Evolutionary conservation across 2,329 filamentous ascomycete species (phyloP).

Genomic region (Coniella lustricola): DNA sequence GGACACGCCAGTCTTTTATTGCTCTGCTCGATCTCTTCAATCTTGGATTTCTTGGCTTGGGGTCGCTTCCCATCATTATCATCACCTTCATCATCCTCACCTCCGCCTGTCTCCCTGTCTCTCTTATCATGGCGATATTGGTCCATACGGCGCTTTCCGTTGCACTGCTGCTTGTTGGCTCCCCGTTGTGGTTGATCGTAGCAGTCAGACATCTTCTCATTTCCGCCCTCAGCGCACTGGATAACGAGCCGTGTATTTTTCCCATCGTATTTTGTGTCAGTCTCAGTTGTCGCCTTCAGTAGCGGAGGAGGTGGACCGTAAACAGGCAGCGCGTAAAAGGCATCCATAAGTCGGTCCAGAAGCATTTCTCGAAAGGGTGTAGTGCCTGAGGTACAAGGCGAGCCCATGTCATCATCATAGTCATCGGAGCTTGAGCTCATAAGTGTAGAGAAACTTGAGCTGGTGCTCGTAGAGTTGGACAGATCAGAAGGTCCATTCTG

Average conservation of each 20-base stretch:
- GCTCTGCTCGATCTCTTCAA: not conserved
- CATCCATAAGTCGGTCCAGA: constrained; percentile 16
- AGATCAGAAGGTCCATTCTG: too few species aligned
- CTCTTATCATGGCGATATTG: too few species aligned
- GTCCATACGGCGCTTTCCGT: constrained; percentile 5
- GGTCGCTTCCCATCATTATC: not conserved
- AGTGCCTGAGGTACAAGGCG: not conserved
- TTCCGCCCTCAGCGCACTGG: not conserved
- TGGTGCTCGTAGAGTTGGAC: too few species aligned
- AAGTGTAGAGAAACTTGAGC: too few species aligned
- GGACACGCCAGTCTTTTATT: constrained; percentile 16
- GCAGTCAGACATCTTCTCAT: not conserved
- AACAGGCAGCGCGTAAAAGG: constrained; percentile 10
- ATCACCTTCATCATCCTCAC: not conserved
- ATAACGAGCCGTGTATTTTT: too few species aligned
- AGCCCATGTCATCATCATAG: not conserved
- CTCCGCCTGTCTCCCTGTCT: not conserved
- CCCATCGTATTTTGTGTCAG: too few species aligned
- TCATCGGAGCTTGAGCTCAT: not conserved
- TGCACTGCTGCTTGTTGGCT: not conserved
- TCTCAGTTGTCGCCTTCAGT: not conserved
- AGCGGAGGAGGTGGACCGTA: not conserved
- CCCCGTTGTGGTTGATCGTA: not conserved
- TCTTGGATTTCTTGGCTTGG: constrained; percentile 6
- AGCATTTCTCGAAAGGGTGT: constrained; percentile 4